Evolutionary conservation across 371 early-diverging fungal species (phyloP), one percentile per base, ranked within the genome.

Genomic region (Coelomomyces lativittatus): DNA sequence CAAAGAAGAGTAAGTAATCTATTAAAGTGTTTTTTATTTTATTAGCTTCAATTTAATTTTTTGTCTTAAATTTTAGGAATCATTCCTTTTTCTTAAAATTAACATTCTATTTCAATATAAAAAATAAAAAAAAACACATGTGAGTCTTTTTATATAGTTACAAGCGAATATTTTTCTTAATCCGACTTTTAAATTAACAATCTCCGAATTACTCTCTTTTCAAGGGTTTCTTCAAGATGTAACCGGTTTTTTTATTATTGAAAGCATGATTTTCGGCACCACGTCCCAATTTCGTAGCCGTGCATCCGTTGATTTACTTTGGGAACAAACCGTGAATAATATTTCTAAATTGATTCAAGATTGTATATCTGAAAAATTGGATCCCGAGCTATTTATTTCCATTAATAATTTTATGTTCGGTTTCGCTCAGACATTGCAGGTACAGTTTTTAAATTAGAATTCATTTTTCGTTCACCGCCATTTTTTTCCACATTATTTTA

Each of bases 211-310:
- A 85, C 21, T 62, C 58, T 10, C 64, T 72, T 3, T 86, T 92
- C 49, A 79, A 82, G 48, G 61, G 65, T 70, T 83, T 39, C 58
- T 95, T 30, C 78, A 84, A 48, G 91, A 91, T 30, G 77, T 92
- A 51, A 82, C 86, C 28, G 97, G 97, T 0, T 96, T 91, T 57
- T 96, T 96, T 55, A 81, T 90, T 39, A 81, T 93, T 17, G 97
- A 96, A 54, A 81, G 87, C 45, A 70, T 79, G 39, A 82, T 96
- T 29, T 54, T 89, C 44, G 78, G 82, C 47, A 80, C 89, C n/a
- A 88, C 92, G 1, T 76, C 73, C 17, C 82, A 90, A 48, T 93
- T 96, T 56, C 73, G 93, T 51, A 82, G 89, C 17, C 81, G 85
- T 50, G 61, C 79, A 6, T 84, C 83, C 57, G 85, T 90, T 30